A percentile compares a stretch with the other conserved stretches of the same genome.
phyloP scores from a whole-genome alignment of 73 alveolate genomes.

The Paramecium bursaria region DNA sequence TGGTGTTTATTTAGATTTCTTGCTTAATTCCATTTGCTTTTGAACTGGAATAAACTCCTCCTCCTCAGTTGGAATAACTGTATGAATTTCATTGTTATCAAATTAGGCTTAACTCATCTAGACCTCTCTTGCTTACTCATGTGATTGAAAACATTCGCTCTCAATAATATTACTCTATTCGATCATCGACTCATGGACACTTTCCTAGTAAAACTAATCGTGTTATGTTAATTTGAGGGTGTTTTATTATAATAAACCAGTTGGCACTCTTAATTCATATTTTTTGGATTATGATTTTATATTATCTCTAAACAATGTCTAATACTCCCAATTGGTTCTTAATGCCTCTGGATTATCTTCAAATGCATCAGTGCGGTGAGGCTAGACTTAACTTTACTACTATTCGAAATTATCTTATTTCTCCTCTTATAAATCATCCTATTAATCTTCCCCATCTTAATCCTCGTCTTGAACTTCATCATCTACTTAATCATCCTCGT shows the following conservation, averaged over 20 bases:
- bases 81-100: not conserved
- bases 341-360: conserved; percentile 19
- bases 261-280: conserved; percentile 28
- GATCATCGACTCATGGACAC: no score
- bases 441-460: not conserved
- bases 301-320: conserved; percentile 38
- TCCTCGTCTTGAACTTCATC: not conserved
- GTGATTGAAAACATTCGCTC: not conserved
- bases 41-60: not conserved
- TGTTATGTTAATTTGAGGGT: conserved; percentile 25
- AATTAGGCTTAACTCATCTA: conserved; percentile 47
- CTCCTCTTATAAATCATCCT: conserved; percentile 1
- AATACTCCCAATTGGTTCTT: conserved; percentile 43
- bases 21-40: not conserved
- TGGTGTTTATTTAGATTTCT: conserved; percentile 24
- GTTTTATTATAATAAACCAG: conserved; percentile 21
- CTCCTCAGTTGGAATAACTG: conserved; percentile 43
- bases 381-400: not conserved
- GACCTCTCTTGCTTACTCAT: not conserved
- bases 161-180: conserved; percentile 32
- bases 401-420: conserved; percentile 8
- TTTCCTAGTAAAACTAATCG: conserved; percentile 8
- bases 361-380: not conserved
- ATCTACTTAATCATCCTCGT: not conserved
- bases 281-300: conserved; percentile 32